Conservation (phyloP, 768 basidiomycete species). For the Rhizopogon vesiculosus region DNA sequence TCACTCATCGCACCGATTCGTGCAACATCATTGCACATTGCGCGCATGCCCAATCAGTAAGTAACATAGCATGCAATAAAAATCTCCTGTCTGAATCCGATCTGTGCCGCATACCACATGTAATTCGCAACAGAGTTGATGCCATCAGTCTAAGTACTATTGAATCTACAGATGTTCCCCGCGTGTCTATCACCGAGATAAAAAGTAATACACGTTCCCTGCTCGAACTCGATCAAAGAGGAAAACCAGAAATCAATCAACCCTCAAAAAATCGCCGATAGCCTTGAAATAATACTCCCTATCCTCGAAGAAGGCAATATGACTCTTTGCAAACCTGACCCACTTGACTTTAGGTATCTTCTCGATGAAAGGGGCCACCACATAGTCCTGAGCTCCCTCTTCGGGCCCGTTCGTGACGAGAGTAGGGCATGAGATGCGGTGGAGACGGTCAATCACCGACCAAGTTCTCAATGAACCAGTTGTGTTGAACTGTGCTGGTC, state of each 20-base stretch:
- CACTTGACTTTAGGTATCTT: slow-evolving; percentile 30
- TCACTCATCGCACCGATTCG: too few species aligned
- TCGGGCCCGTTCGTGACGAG: slow-evolving; percentile 34
- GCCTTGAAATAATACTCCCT: slow-evolving; percentile 16
- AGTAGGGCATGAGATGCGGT: slow-evolving; percentile 33
- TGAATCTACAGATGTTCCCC: too few species aligned
- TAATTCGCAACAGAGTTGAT: too few species aligned
- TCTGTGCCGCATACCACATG: too few species aligned
- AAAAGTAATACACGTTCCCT: too few species aligned
- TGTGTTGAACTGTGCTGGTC: slow-evolving; percentile 32
- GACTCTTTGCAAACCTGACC: slow-evolving; percentile 29
- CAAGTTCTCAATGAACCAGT: slow-evolving; percentile 40
- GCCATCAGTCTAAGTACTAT: too few species aligned
- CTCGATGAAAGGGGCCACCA: slow-evolving; percentile 27
- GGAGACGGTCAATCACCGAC: slow-evolving; percentile 40
- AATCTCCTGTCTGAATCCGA: too few species aligned
- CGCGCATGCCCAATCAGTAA: too few species aligned
- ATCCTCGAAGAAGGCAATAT: slow-evolving; percentile 16
- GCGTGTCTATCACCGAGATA: too few species aligned
- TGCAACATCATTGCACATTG: too few species aligned
- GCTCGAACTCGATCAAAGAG: not conserved
- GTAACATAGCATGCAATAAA: too few species aligned
- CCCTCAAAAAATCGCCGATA: slow-evolving; percentile 9
- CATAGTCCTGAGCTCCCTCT: slow-evolving; percentile 35
- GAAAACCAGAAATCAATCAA: not conserved